Conservation (phyloP, 1,284 basidiomycete genomes). For the Cutaneotrichosporon cavernicola region DNA sequence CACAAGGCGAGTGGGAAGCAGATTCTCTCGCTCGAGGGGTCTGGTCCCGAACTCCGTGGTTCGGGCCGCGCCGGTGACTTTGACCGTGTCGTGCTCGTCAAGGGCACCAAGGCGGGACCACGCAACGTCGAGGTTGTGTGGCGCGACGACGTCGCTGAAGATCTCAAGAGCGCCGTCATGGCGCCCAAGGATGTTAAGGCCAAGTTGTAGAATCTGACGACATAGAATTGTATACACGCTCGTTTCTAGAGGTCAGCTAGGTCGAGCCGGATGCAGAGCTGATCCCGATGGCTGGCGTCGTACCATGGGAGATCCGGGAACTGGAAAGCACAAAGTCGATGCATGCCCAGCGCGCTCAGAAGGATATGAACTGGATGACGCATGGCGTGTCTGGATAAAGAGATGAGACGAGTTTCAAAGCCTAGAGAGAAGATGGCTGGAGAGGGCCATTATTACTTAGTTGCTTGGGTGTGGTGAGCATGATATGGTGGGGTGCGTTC, state of each 20-base stretch:
- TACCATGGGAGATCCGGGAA: neutral
- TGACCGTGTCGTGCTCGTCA: slow-evolving; percentile 21
- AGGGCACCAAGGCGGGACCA: slow-evolving; percentile 4
- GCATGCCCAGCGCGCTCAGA: too few relatives aligned
- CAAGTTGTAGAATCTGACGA: slow-evolving; percentile 8
- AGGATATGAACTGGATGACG: neutral
- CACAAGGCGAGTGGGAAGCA: slow-evolving; percentile 10
- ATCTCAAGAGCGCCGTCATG: neutral
- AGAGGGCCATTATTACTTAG: too few relatives aligned
- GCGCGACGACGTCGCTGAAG: slow-evolving; percentile 6
- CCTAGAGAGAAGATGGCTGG: neutral
- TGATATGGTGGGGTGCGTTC: too few relatives aligned
- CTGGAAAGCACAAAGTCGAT: too few relatives aligned
- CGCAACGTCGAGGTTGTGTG: slow-evolving; percentile 4
- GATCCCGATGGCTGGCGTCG: neutral
- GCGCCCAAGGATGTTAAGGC: neutral
- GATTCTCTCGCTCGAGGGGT: slow-evolving; percentile 3
- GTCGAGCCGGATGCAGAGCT: neutral
- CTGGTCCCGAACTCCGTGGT: slow-evolving; percentile 18
- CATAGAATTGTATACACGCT: neutral
- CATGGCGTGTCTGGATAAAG: neutral
- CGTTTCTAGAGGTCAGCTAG: neutral
- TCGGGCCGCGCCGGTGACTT: slow-evolving; percentile 18
- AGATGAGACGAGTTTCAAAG: neutral
- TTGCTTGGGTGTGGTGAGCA: too few relatives aligned